Conservation (phyloP, 805 yeast species). For the Tetrapisispora phaffii region DNA sequence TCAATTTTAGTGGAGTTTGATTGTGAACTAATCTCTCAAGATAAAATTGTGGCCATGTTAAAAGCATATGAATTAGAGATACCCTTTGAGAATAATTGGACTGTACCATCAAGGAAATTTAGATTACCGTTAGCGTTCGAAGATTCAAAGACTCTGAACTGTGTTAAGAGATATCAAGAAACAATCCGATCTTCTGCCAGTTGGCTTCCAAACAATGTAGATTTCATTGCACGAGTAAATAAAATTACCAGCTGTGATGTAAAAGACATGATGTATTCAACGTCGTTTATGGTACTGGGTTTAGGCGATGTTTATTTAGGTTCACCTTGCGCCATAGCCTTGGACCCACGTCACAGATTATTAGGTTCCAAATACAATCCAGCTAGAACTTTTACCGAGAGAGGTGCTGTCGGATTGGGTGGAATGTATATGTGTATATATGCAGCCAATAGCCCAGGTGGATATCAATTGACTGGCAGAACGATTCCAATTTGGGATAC, state of each 20-base stretch:
- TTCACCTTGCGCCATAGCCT: conserved; percentile 97
- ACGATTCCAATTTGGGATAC: conserved; percentile 98
- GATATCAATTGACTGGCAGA: conserved; percentile 92
- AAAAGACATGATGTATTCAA: conserved; percentile 75
- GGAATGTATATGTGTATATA: conserved; percentile 99
- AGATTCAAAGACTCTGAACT: conserved; percentile 78
- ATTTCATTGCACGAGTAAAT: conserved; percentile 83
- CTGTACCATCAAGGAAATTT: conserved; percentile 70
- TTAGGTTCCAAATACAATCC: conserved; percentile 94
- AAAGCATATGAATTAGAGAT: conserved; percentile 69
- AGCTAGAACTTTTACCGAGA: conserved; percentile 89
- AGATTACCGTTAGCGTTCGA: conserved; percentile 94
- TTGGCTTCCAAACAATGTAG: conserved; percentile 97
- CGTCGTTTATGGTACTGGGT: conserved; percentile 86
- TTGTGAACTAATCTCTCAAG: conserved; percentile 52
- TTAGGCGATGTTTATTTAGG: conserved; percentile 96
- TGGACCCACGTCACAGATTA: conserved; percentile 91
- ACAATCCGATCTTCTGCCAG: conserved; percentile 91
- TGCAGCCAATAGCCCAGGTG: conserved; percentile 98
- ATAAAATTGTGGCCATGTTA: conserved; percentile 49
- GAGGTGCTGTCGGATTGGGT: conserved; percentile 96
- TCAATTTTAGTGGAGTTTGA: conserved; percentile 85
- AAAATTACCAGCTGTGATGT: conserved; percentile 69
- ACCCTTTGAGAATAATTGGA: conserved; percentile 69
- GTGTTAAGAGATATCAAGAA: conserved; percentile 85